phyloP scores from a whole-genome alignment of 805 yeast genomes.

The Candida bentonensis region DNA sequence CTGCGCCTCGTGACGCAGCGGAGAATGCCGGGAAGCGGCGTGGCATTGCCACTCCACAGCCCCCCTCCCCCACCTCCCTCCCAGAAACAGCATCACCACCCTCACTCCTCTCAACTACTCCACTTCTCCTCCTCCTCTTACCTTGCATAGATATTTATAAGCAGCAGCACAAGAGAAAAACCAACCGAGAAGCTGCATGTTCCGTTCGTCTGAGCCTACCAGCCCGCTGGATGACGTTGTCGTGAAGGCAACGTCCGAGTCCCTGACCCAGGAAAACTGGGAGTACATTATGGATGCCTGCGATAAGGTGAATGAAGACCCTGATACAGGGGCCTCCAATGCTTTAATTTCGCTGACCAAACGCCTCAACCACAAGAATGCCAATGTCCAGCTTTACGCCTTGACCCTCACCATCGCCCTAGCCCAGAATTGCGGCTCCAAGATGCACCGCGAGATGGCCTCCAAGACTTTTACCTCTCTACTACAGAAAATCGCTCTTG shows the following conservation, averaged over 20 bases:
- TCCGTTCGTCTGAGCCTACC: slow-evolving; percentile 14
- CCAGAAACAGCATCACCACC: no score
- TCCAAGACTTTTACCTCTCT: slow-evolving; percentile 37
- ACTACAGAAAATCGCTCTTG: slow-evolving; percentile 37
- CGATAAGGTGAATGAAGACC: slow-evolving; percentile 47
- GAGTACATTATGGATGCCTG: slow-evolving; percentile 49
- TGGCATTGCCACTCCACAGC: not conserved
- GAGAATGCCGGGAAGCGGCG: no score
- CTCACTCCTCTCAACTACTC: no score
- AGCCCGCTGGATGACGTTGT: slow-evolving; percentile 16
- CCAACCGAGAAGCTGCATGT: slow-evolving; percentile 8
- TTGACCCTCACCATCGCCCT: slow-evolving; percentile 39
- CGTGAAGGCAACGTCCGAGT: slow-evolving; percentile 47
- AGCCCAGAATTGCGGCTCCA: slow-evolving; percentile 68
- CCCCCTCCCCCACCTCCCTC: not conserved
- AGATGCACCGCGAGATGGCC: slow-evolving; percentile 49
- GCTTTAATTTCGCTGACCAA: slow-evolving; percentile 33
- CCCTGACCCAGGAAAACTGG: slow-evolving; percentile 56
- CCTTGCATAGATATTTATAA: no score
- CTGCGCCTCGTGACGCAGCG: no score
- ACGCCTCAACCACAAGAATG: slow-evolving; percentile 38
- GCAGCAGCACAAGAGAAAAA: not conserved
- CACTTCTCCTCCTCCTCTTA: no score
- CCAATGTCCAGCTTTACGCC: slow-evolving; percentile 50
- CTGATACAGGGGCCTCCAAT: slow-evolving; percentile 38